Conservation (phyloP, 2,329 filamentous ascomycete species). For the Trichoderma sp. region DNA sequence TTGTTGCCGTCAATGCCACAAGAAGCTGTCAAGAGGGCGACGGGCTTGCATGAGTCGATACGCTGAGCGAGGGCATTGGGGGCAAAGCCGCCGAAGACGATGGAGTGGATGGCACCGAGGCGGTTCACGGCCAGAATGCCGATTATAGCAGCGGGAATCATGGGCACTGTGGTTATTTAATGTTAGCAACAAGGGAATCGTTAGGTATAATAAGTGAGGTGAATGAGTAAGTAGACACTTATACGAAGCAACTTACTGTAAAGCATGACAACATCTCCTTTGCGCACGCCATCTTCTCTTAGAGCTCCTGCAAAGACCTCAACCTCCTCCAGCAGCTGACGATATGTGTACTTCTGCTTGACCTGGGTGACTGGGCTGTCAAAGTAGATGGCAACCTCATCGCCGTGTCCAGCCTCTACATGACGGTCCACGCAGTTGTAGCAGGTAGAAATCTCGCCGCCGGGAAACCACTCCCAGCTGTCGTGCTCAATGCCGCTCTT, state of each 20-base stretch:
- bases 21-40: slow-evolving; percentile 78
- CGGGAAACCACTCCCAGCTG: slow-evolving; percentile 88
- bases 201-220: background rate
- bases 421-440: slow-evolving; percentile 92
- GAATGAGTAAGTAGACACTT: background rate
- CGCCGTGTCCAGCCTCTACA: slow-evolving; percentile 74
- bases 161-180: no score
- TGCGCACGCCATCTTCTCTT: slow-evolving; percentile 74
- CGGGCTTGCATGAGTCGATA: slow-evolving; percentile 77
- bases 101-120: slow-evolving; percentile 82
- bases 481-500: slow-evolving; percentile 61
- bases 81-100: slow-evolving; percentile 92
- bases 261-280: slow-evolving; percentile 82
- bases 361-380: slow-evolving; percentile 79
- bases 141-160: slow-evolving; percentile 87
- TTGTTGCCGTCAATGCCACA: slow-evolving; percentile 89
- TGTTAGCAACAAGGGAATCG: background rate
- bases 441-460: slow-evolving; percentile 83
- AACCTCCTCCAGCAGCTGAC: slow-evolving; percentile 72
- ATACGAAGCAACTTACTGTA: slow-evolving; percentile 61
- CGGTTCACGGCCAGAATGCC: slow-evolving; percentile 79
- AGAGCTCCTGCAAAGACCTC: slow-evolving; percentile 79
- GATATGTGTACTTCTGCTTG: slow-evolving; percentile 73
- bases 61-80: slow-evolving; percentile 77
- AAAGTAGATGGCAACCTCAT: slow-evolving; percentile 74